Percentiles rank a stretch among this genome's conserved stretches.
Conservation (phyloP, 2,329 filamentous ascomycete genomes). For the Fusarium xyrophilum region DNA sequence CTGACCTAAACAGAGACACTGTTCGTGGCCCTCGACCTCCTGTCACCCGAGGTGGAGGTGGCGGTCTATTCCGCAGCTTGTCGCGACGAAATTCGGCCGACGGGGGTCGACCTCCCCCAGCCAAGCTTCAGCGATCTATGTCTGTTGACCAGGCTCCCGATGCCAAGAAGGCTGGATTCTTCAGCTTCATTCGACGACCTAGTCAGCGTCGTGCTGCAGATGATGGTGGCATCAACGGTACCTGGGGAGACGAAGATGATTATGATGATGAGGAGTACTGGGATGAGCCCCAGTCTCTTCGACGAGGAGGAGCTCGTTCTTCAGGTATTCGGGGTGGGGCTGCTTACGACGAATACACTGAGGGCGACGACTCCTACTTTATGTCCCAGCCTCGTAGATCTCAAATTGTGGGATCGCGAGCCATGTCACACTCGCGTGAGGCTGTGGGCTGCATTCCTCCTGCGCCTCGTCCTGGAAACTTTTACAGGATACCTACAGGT, state of each 20-base stretch:
- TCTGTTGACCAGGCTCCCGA: slow-evolving; percentile 64
- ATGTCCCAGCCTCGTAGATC: slow-evolving; percentile 49
- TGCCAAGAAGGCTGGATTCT: slow-evolving; percentile 51
- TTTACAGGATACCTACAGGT: slow-evolving; percentile 75
- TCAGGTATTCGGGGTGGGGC: slow-evolving; percentile 52
- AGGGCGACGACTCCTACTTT: slow-evolving; percentile 66
- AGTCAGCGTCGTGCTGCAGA: slow-evolving; percentile 50
- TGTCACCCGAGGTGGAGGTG: slow-evolving; percentile 50
- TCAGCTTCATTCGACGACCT: slow-evolving; percentile 53
- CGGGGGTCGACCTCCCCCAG: slow-evolving; percentile 46
- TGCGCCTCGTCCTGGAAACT: slow-evolving; percentile 48
- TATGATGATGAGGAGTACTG: slow-evolving; percentile 43
- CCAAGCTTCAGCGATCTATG: slow-evolving; percentile 62
- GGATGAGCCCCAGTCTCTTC: slow-evolving; percentile 28
- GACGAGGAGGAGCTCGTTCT: slow-evolving; percentile 34
- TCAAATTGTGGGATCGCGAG: slow-evolving; percentile 43
- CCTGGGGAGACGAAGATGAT: slow-evolving; percentile 54
- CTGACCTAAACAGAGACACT: slow-evolving; percentile 49
- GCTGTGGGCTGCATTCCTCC: slow-evolving; percentile 36
- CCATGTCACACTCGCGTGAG: slow-evolving; percentile 39
- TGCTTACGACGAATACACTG: slow-evolving; percentile 57
- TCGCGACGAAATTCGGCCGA: slow-evolving; percentile 45
- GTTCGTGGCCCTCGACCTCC: slow-evolving; percentile 57
- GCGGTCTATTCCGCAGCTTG: slow-evolving; percentile 56
- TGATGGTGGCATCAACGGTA: slow-evolving; percentile 63